Conservation (phyloP, 208 protist species). For the Wallacemonas collosoma region DNA sequence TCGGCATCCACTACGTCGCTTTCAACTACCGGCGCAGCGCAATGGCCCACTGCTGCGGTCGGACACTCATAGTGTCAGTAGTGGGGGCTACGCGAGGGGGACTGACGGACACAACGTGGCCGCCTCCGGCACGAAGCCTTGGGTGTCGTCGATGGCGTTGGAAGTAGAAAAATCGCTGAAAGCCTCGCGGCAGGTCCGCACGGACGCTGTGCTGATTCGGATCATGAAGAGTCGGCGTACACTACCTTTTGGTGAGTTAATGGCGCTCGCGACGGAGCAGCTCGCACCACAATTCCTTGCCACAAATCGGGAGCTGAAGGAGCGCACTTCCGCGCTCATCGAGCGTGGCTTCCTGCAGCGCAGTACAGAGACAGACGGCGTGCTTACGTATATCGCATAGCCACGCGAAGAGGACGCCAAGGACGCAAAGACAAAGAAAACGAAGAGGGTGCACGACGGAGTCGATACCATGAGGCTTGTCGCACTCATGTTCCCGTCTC, state of each 20-base stretch:
- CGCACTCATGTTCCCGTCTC: too few relatives aligned
- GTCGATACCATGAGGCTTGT: too few relatives aligned
- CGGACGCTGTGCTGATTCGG: slow-evolving; percentile 68
- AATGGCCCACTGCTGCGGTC: not conserved
- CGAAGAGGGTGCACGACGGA: too few relatives aligned
- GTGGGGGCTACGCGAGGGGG: not conserved
- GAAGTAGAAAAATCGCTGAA: slow-evolving; percentile 24
- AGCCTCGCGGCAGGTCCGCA: slow-evolving; percentile 40
- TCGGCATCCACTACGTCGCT: slow-evolving; percentile 46
- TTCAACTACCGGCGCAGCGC: slow-evolving; percentile 40
- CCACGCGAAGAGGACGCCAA: not conserved
- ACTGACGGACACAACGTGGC: not conserved
- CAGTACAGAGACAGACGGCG: slow-evolving; percentile 31
- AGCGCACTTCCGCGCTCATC: slow-evolving; percentile 66
- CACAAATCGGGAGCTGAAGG: slow-evolving; percentile 51
- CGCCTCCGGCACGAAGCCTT: not conserved
- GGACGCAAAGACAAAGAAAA: not conserved
- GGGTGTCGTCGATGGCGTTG: slow-evolving; percentile 1
- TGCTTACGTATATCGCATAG: slow-evolving; percentile 70
- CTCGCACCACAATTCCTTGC: slow-evolving; percentile 59
- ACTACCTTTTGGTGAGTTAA: slow-evolving; percentile 52
- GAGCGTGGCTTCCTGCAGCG: slow-evolving; percentile 65
- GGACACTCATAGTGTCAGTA: not conserved
- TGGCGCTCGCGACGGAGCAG: slow-evolving; percentile 51
- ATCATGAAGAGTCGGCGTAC: slow-evolving; percentile 70